Evolutionary conservation across 2,329 filamentous ascomycete species (phyloP).

Genomic region (Onygenales sp.): DNA sequence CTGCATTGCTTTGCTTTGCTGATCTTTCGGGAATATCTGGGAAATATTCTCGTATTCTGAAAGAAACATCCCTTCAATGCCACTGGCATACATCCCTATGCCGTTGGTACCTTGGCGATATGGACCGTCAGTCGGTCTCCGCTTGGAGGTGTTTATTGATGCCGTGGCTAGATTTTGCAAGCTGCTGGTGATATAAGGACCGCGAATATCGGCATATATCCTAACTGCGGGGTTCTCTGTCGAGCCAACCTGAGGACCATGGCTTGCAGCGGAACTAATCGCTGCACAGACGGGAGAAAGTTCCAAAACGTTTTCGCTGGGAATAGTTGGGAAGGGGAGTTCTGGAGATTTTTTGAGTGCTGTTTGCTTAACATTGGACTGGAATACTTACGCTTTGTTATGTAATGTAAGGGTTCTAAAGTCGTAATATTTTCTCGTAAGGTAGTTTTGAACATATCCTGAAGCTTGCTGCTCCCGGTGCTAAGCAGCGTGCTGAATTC

Average conservation of each 20-base stretch:
- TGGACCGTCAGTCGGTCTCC: conserved; percentile 64
- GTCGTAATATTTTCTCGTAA: conserved; percentile 68
- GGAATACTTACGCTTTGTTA: conserved; percentile 64
- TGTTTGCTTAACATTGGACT: background rate
- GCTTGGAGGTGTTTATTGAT: conserved; percentile 72
- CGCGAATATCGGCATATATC: conserved; percentile 77
- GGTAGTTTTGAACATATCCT: conserved; percentile 71
- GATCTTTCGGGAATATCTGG: conserved; percentile 73
- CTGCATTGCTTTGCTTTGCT: conserved; percentile 72
- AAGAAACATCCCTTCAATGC: conserved; percentile 75
- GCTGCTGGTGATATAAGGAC: conserved; percentile 73
- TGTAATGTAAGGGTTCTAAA: conserved; percentile 82
- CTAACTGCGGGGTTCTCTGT: conserved; percentile 60
- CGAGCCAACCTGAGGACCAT: conserved; percentile 38
- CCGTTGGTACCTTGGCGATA: conserved; percentile 86
- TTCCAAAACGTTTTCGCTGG: conserved; percentile 64
- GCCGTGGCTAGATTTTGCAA: conserved; percentile 80
- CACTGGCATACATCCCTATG: conserved; percentile 78
- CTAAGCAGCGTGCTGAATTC: conserved; percentile 71
- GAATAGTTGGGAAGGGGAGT: conserved; percentile 68
- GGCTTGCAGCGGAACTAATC: conserved; percentile 53
- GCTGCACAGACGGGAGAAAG: conserved; percentile 71
- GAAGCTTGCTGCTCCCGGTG: conserved; percentile 70
- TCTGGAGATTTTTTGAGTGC: conserved; percentile 27
- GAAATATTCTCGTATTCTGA: conserved; percentile 89